These are phyloP conservation scores for Ceratocystis eucalypticola DNA, from an alignment of 2,329 filamentous ascomycete species.

Conservation along the genomic window DNA sequence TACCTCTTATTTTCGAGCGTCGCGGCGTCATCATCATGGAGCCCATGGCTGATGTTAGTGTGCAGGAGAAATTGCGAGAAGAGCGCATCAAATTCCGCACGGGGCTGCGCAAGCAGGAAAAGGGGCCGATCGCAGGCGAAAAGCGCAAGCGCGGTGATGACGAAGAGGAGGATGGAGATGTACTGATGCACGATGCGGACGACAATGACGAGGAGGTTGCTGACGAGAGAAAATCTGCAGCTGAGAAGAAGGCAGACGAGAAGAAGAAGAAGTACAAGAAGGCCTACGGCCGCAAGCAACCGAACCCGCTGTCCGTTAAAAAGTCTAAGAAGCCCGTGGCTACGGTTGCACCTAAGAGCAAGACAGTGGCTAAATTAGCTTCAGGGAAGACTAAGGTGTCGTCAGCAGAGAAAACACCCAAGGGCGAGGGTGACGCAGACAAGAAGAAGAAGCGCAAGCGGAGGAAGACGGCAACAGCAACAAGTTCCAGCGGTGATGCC, in stretches of 20 bases:
- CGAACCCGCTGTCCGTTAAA: constrained; percentile 58
- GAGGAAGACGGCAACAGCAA: constrained; percentile 17
- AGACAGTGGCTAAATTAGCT: constrained; percentile 21
- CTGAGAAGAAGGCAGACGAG: neutral
- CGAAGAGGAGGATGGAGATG: constrained; percentile 26
- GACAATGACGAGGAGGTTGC: constrained; percentile 25
- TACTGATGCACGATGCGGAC: constrained; percentile 8
- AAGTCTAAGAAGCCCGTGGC: constrained; percentile 30
- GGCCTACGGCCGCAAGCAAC: constrained; percentile 48
- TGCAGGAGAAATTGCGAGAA: constrained; percentile 48
- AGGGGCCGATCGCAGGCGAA: constrained; percentile 25
- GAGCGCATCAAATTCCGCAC: constrained; percentile 63
- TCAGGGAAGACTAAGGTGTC: neutral
- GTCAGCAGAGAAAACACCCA: neutral
- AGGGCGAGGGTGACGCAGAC: constrained; percentile 13
- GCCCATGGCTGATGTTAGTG: constrained; percentile 58
- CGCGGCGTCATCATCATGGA: constrained; percentile 59
- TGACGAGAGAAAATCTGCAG: constrained; percentile 16
- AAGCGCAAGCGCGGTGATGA: constrained; percentile 41
- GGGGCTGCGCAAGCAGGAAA: constrained; percentile 44
- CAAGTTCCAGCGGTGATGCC: constrained; percentile 1
- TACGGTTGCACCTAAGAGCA: constrained; percentile 18
- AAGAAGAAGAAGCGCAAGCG: constrained; percentile 21
- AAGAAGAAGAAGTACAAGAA: constrained; percentile 42
- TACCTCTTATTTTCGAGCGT: constrained; percentile 66